A percentile compares a stretch with the other conserved stretches of the same genome.
Conservation (phyloP, 805 yeast species). For the Wickerhamomyces strasburgensis region DNA sequence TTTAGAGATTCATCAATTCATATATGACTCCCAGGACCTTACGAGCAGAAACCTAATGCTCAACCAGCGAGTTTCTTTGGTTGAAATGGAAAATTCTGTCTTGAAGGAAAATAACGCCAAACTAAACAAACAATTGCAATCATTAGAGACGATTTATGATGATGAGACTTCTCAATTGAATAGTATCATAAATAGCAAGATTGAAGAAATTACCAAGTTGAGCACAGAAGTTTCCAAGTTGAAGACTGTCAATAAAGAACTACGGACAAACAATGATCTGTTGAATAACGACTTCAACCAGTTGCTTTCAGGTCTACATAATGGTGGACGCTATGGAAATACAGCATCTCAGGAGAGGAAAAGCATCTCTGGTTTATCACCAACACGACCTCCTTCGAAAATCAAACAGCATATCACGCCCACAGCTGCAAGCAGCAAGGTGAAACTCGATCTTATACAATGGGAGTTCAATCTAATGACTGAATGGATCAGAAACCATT, state of each 20-base stretch:
- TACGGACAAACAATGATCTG: neutral
- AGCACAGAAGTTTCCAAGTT: neutral
- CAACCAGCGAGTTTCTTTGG: conserved; percentile 12
- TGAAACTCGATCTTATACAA: conserved; percentile 4
- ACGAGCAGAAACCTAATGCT: conserved; percentile 16
- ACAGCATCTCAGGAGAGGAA: neutral
- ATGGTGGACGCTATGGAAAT: neutral
- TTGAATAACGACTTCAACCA: conserved; percentile 5
- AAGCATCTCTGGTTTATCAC: neutral
- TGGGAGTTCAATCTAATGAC: conserved; percentile 15
- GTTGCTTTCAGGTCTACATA: conserved; percentile 5
- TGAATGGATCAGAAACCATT: too few species aligned
- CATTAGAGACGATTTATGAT: neutral
- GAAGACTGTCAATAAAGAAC: neutral
- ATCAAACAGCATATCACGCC: too few species aligned
- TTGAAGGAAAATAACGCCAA: conserved; percentile 8
- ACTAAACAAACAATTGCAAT: neutral
- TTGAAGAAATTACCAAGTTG: neutral
- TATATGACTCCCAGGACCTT: conserved; percentile 20
- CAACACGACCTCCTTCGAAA: too few species aligned
- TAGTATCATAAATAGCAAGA: neutral
- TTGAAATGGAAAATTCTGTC: conserved; percentile 13
- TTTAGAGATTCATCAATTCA: conserved; percentile 11
- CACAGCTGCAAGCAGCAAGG: neutral
- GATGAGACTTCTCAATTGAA: neutral